Evolutionary conservation across 2,329 filamentous ascomycete genomes (phyloP).

Genomic region (Arthrobotrys iridis): DNA sequence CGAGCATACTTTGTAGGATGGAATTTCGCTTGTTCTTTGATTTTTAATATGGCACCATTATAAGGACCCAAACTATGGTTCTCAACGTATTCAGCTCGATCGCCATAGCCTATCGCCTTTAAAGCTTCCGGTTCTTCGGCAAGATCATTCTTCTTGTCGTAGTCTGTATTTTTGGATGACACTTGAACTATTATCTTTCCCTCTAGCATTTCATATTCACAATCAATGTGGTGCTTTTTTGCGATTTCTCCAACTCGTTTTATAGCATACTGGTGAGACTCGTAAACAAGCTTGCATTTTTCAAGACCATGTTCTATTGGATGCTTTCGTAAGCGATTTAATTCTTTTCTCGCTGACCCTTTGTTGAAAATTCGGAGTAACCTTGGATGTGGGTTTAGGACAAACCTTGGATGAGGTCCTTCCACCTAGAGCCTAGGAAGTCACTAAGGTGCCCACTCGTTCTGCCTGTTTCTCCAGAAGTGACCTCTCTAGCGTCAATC

Average conservation of each 20-base stretch:
- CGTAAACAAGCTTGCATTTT: conserved; percentile 65
- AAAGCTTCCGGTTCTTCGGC: conserved; percentile 64
- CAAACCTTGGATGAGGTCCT: conserved; percentile 64
- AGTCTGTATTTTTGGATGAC: conserved; percentile 61
- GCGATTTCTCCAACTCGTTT: conserved; percentile 66
- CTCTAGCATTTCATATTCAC: conserved; percentile 67
- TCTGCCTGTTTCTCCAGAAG: conserved; percentile 68
- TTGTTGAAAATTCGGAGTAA: no score
- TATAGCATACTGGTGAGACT: conserved; percentile 68
- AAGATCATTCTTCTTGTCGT: conserved; percentile 64
- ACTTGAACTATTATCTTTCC: conserved; percentile 67
- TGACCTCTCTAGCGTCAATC: conserved; percentile 67
- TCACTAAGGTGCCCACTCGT: conserved; percentile 69
- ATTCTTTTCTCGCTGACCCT: no score
- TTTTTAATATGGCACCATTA: conserved; percentile 63
- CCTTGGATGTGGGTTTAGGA: neutral
- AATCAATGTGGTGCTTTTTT: conserved; percentile 66
- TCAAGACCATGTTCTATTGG: conserved; percentile 64
- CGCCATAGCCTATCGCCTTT: conserved; percentile 61
- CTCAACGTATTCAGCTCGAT: conserved; percentile 63
- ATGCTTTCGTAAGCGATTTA: no score
- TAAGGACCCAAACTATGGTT: conserved; percentile 66
- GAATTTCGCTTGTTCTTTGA: conserved; percentile 66
- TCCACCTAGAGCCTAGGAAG: conserved; percentile 68
- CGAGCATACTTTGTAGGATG: conserved; percentile 66